Evolutionary conservation across 73 alveolate genomes (phyloP), one percentile per base, ranked within the genome.

Genomic region (Paraurostyla sp.): DNA sequence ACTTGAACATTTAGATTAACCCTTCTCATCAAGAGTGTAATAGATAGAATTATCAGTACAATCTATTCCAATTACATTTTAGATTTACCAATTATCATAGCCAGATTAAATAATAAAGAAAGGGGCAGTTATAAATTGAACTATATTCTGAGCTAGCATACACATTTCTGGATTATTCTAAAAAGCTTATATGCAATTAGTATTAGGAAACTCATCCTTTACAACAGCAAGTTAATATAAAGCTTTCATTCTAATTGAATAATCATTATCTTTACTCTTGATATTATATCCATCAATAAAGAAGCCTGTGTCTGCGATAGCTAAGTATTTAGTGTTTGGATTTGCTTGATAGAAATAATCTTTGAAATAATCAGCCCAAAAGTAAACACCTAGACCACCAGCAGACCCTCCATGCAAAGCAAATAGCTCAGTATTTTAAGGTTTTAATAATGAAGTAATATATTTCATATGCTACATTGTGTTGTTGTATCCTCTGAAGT

Each of bases 1-100:
- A 9, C 9, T 3, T 11, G 30, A 16, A 50, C 87, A 73, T 2
- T 40, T 27, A 30, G 13, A 48, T 0, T 43, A 2, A 18, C 22
- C 40, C 22, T 27, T 23, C 16, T 23, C 6, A 40, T 40, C n/a
- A n/a, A n/a, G 13, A 13, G 30, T 16, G 32, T 30, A 38, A 58
- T 30, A 38, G n/a, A n/a, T n/a, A n/a, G n/a, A 15, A 13, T 20
- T 15, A 20, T 73, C 52, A 16, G 46, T 1, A 50, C 87, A 73
- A 13, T 7, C 4, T 3, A 73, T 15, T 16, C 18, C 73, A 3
- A 73, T 13, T 6, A 73, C 46, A 18, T 73, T 50, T 45, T 38
- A 22, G 3, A 73, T 45, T 33, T 73, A 45, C 87, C 87, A 73
- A 27, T n/a, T 30, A 30, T 73, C 87, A 73, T 73, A 73, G 48